A percentile compares a stretch with the other conserved stretches of the same genome.
phyloP scores from a whole-genome alignment of 257 asterid species.

The Solanum rostratum region DNA sequence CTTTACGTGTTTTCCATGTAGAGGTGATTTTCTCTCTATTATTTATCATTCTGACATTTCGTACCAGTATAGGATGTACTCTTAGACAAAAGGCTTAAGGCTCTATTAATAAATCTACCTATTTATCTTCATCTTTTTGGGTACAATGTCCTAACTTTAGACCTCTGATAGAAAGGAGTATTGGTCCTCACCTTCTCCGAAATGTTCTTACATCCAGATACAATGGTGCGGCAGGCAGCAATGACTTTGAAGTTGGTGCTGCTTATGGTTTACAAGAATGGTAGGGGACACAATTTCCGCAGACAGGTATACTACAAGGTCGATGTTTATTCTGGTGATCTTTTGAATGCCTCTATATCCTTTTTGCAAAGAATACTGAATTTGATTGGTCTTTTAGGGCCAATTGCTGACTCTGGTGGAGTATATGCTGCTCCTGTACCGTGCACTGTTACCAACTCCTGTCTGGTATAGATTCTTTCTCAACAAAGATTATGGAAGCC shows the following conservation, averaged over 20 bases:
- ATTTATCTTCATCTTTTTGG: background rate
- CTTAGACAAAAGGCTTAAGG: background rate
- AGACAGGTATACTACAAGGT: constrained; percentile 50
- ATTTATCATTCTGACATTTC: background rate
- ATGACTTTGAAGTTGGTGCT: constrained; percentile 67
- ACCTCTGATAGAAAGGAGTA: background rate
- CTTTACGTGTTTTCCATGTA: background rate
- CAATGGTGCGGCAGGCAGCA: constrained; percentile 74
- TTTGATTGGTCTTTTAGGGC: constrained; percentile 37
- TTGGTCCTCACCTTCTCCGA: background rate
- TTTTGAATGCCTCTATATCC: background rate
- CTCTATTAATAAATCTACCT: background rate
- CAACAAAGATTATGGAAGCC: constrained; percentile 88
- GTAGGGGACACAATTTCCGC: constrained; percentile 75
- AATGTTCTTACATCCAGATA: constrained; percentile 37
- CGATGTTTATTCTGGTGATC: background rate
- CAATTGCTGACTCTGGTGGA: constrained; percentile 88
- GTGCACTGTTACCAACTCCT: constrained; percentile 84
- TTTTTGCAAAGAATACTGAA: background rate
- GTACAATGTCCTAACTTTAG: background rate
- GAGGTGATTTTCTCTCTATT: background rate
- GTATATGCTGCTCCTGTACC: constrained; percentile 76
- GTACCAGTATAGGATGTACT: background rate
- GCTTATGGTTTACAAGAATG: constrained; percentile 69
- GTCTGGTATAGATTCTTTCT: constrained; percentile 92